Percentiles rank a stretch among this genome's conserved stretches.
Conservation (phyloP, 306 rosid species). For the Glycine latifolia region DNA sequence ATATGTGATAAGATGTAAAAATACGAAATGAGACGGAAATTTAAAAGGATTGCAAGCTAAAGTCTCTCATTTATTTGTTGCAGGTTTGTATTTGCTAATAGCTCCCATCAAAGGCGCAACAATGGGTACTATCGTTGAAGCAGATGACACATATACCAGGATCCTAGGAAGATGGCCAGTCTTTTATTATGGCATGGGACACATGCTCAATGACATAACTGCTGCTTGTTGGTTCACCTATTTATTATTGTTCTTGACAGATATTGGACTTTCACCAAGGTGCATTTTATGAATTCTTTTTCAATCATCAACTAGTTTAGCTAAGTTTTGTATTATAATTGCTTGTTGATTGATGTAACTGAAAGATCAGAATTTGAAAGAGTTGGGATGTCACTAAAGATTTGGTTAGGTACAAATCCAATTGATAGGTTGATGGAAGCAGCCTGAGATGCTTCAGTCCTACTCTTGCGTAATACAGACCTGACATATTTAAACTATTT, state of each 20-base stretch:
- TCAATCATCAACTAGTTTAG: background rate
- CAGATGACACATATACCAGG: slow-evolving; percentile 57
- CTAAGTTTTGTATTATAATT: slow-evolving; percentile 1
- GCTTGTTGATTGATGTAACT: slow-evolving; percentile 9
- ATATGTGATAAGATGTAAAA: background rate
- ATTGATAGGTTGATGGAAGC: no score
- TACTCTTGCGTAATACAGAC: no score
- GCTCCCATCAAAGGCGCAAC: slow-evolving; percentile 20
- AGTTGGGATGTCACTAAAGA: background rate
- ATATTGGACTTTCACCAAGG: slow-evolving; percentile 92
- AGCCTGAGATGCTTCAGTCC: no score
- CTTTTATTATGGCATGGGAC: slow-evolving; percentile 88
- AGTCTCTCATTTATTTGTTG: slow-evolving; percentile 42
- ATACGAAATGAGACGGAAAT: background rate
- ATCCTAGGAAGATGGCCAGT: slow-evolving; percentile 77
- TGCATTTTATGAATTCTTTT: slow-evolving; percentile 38
- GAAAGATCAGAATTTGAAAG: slow-evolving; percentile 17
- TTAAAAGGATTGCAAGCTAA: slow-evolving; percentile 30
- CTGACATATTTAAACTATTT: no score
- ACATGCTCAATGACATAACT: slow-evolving; percentile 98
- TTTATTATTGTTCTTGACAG: slow-evolving; percentile 83
- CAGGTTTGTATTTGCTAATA: slow-evolving; percentile 54
- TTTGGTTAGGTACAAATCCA: no score
- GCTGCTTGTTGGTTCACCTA: slow-evolving; percentile 98
- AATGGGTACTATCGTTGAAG: slow-evolving; percentile 64